Conservation (phyloP, 2,329 filamentous ascomycete species). For the Raffaelea deltoideospora region DNA sequence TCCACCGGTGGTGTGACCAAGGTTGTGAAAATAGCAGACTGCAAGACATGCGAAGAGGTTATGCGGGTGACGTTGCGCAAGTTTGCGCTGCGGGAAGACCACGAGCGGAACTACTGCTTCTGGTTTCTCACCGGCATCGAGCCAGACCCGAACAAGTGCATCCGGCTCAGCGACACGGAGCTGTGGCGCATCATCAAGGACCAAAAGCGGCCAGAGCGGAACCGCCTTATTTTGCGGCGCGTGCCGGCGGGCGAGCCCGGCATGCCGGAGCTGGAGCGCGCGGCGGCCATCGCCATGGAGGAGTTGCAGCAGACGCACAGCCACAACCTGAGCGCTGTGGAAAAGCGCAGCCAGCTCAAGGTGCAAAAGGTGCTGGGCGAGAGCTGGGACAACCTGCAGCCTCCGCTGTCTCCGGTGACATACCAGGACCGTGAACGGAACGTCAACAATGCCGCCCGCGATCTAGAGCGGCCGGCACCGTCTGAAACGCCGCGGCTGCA, state of each 20-base stretch:
- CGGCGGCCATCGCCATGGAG: constrained; percentile 77
- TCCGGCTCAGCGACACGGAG: constrained; percentile 72
- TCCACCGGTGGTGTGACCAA: constrained; percentile 84
- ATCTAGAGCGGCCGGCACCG: constrained; percentile 40
- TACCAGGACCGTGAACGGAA: constrained; percentile 56
- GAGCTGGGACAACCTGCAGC: constrained; percentile 58
- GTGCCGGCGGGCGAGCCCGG: constrained; percentile 88
- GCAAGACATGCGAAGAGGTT: constrained; percentile 82
- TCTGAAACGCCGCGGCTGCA: constrained; percentile 29
- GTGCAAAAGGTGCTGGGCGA: constrained; percentile 82
- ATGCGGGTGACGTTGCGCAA: constrained; percentile 82
- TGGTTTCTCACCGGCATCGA: constrained; percentile 81
- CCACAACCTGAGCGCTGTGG: constrained; percentile 46
- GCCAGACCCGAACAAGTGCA: constrained; percentile 65
- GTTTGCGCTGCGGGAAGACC: constrained; percentile 73
- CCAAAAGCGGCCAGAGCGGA: constrained; percentile 68
- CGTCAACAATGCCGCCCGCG: constrained; percentile 41
- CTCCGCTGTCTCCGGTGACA: constrained; percentile 72
- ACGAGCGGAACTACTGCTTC: constrained; percentile 93
- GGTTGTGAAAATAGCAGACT: constrained; percentile 83
- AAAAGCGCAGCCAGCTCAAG: constrained; percentile 71
- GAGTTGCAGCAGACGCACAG: constrained; percentile 63
- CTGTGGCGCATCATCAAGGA: constrained; percentile 86
- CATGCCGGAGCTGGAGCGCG: constrained; percentile 69
- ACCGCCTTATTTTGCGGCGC: constrained; percentile 77